Evolutionary conservation across 345 rosid species (phyloP).

Genomic region (Ailanthus altissimus): DNA sequence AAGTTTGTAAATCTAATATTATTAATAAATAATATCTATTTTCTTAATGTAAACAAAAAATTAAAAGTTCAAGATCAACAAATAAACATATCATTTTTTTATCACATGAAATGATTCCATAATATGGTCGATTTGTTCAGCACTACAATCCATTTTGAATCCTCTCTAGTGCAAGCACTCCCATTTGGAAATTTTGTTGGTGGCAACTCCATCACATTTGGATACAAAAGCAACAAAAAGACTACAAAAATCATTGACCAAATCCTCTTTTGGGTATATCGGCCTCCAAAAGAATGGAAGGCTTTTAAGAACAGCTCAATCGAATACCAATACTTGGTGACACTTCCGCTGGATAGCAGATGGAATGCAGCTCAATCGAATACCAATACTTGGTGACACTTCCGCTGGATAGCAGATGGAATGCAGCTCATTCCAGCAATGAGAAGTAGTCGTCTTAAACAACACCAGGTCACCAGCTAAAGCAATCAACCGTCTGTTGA

Average conservation of each 20-base stretch:
- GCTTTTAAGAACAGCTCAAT: not conserved
- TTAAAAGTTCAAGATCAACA: too few species aligned
- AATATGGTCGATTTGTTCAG: not conserved
- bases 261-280: not conserved
- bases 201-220: too few species aligned
- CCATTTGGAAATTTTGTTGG: not conserved
- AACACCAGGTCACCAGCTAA: not conserved
- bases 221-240: not conserved
- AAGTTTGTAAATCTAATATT: too few species aligned
- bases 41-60: too few species aligned
- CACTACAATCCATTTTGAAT: not conserved
- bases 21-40: too few species aligned
- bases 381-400: not conserved
- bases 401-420: not conserved
- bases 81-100: too few species aligned
- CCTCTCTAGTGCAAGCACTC: not conserved
- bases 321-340: not conserved
- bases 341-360: not conserved
- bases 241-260: not conserved
- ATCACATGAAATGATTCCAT: too few species aligned
- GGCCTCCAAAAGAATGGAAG: not conserved
- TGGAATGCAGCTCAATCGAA: not conserved
- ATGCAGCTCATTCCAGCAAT: not conserved
- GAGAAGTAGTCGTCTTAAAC: not conserved
- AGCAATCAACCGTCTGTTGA: not conserved